Evolutionary conservation across 2,329 filamentous ascomycete genomes (phyloP).

Genomic region (Trichophaea hybrida): DNA sequence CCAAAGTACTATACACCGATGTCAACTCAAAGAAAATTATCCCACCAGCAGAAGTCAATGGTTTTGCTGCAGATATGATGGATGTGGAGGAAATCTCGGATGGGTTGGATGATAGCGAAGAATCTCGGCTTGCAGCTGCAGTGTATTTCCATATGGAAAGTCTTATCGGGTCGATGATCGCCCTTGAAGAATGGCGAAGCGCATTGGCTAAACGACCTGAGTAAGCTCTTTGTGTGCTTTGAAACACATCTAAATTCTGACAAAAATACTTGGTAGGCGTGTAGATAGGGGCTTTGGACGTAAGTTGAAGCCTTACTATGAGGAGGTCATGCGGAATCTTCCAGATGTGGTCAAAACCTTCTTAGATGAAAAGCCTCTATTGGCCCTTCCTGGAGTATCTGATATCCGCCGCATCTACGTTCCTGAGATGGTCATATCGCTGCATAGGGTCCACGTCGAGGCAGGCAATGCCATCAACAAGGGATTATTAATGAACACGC

Average conservation of each 20-base stretch:
- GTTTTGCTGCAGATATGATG: slow-evolving; percentile 20
- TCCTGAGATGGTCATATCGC: slow-evolving; percentile 72
- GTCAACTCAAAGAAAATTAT: slow-evolving; percentile 40
- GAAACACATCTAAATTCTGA: background rate
- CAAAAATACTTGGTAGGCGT: slow-evolving; percentile 9
- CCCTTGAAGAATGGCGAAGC: slow-evolving; percentile 25
- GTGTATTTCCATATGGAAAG: slow-evolving; percentile 26
- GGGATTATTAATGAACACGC: slow-evolving; percentile 64
- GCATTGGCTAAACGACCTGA: background rate
- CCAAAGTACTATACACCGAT: slow-evolving; percentile 40
- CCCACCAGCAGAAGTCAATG: slow-evolving; percentile 24
- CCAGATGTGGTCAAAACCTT: slow-evolving; percentile 22
- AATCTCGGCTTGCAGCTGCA: slow-evolving; percentile 10
- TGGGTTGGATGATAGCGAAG: slow-evolving; percentile 16
- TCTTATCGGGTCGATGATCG: slow-evolving; percentile 23
- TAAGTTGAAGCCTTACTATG: slow-evolving; percentile 17
- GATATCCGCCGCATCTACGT: slow-evolving; percentile 63
- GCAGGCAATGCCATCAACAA: slow-evolving; percentile 60
- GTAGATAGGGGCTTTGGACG: slow-evolving; percentile 15
- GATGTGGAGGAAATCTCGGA: slow-evolving; percentile 12
- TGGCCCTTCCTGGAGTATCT: slow-evolving; percentile 46
- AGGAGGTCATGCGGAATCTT: slow-evolving; percentile 18
- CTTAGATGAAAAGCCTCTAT: slow-evolving; percentile 29
- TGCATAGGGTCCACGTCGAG: slow-evolving; percentile 66
- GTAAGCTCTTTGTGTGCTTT: background rate